Evolutionary conservation across 2,329 filamentous ascomycete species (phyloP), one percentile per base, ranked within the genome.

Genomic region (Talaromyces pinophilus): DNA sequence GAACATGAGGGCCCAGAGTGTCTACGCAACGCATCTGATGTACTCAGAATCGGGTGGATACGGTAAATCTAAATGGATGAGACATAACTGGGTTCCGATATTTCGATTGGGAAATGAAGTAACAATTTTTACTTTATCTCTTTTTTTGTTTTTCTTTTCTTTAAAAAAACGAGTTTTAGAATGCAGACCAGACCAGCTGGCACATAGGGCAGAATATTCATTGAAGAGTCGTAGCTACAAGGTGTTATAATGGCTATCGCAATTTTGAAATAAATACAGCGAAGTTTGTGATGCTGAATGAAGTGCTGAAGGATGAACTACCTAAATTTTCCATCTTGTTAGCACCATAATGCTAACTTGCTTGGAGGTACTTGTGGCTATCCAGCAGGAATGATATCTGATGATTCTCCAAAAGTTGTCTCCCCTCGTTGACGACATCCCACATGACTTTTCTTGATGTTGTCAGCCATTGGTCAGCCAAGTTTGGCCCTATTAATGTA

Each of bases 1-100:
- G 55, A 59, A 42, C 55, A 42, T 59, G 55, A 59, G 15, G 55
- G 55, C 19, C 55, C 55, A 59, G 55, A 59, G 38, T 59, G 55
- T 59, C 38, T 59, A 19, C 55, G 55, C 35, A 38, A 59, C 55
- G 35, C 55, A 59, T 59, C 55, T 59, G 55, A 59, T 40, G 55
- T 59, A 40, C 55, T 59, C 55, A 59, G 55, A 59, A 59, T 44
- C 35, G 55, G 55, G 19, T 59, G 38, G 55, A 59, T 57, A 17
- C 52, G 10, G 52, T 19, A 59, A 59, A 42, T 28, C 28, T 33
- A 33, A 33, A 44, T 59, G 35, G 35, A 59, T 59, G 38, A 42
- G 35, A 59, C 38, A 28, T 59, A 40, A 19, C 52, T 57, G 30
- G 30, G 30, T 0, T 44, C 30, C 17, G 55, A 42, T 25, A 42